These are phyloP conservation scores for Creolimax fragrantissima DNA, from an alignment of 78 protist species.

Conservation along the genomic window DNA sequence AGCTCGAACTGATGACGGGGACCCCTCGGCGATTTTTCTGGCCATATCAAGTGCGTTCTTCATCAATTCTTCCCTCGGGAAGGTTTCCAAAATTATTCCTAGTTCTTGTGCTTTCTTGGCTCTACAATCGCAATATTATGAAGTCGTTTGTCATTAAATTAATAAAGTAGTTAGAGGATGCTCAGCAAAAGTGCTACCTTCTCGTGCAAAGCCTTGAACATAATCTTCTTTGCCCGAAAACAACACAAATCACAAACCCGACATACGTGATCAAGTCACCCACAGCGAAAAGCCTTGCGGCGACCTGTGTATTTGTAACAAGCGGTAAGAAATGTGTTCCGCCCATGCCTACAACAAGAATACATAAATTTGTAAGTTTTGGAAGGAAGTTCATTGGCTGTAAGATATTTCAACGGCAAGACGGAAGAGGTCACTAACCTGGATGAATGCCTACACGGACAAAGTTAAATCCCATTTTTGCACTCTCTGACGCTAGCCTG, in stretches of 20 bases:
- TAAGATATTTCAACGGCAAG: too few species aligned
- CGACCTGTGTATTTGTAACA: background rate
- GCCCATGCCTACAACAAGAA: constrained; percentile 21
- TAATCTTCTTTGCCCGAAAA: too few species aligned
- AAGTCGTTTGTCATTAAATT: too few species aligned
- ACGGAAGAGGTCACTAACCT: too few species aligned
- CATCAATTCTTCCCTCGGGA: background rate
- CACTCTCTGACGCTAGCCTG: background rate
- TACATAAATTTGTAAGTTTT: background rate
- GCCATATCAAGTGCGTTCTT: background rate
- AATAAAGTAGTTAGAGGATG: too few species aligned
- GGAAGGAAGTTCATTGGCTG: too few species aligned
- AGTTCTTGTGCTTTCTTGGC: background rate
- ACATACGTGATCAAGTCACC: constrained; percentile 16
- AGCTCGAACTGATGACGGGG: background rate
- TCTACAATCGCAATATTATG: too few species aligned
- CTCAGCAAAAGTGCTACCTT: too few species aligned
- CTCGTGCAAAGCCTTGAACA: too few species aligned
- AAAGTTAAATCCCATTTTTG: constrained; percentile 31
- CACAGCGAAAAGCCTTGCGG: constrained; percentile 15
- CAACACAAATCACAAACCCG: too few species aligned
- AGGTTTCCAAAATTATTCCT: background rate
- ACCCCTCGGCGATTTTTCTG: background rate
- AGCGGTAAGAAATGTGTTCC: constrained; percentile 5
- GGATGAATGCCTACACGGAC: constrained; percentile 31